Evolutionary conservation across 176 grass and related monocot genomes (phyloP), one percentile per base, ranked within the genome.

Genomic region (Poa annua): DNA sequence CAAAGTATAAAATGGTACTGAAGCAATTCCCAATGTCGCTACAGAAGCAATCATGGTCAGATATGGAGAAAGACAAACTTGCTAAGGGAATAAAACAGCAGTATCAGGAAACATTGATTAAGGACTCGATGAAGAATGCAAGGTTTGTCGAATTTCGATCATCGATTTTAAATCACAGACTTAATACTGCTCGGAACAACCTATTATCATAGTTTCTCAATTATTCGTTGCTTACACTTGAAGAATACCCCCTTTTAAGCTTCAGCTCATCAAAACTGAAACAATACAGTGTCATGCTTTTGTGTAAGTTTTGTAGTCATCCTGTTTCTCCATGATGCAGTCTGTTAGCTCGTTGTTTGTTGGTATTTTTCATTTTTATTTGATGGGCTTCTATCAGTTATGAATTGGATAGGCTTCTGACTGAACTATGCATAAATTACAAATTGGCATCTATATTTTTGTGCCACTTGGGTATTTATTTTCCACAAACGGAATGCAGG

Each of bases 81-180:
- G 75, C 62, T 60, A 93, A 91, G 88, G 96, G 96, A 88, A 91
- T 98, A 83, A 95, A 95, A 57, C 96, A 98, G 83, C 96, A 98
- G 59, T 98, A 92, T 70, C 92, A 98, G 87, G 96, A 98, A 80
- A 66, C 88, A 82, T 74, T 98, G 57, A 86, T 98, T 88, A 71
- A 89, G 34, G 83, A 88, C 49, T 91, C 92, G 0, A 87, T 98
- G 83, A 95, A 95, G 84, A 86, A 86, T 59, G 83, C 71, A 82
- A 91, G 92, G 96, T 98, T 73, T 57, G 38, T 71, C 25, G 4
- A 70, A 49, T 74, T 79, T 74, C 19, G 7, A 20, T 24, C 17
- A 20, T 16, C 2, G 0, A 60, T 61, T 77, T 89, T 73, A 53
- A 55, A 72, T 42, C 50, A 45, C 14, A 29, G 51, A 51, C 26